phyloP scores from a whole-genome alignment of 2,329 filamentous ascomycete genomes.

The Colletotrichum coccodes region DNA sequence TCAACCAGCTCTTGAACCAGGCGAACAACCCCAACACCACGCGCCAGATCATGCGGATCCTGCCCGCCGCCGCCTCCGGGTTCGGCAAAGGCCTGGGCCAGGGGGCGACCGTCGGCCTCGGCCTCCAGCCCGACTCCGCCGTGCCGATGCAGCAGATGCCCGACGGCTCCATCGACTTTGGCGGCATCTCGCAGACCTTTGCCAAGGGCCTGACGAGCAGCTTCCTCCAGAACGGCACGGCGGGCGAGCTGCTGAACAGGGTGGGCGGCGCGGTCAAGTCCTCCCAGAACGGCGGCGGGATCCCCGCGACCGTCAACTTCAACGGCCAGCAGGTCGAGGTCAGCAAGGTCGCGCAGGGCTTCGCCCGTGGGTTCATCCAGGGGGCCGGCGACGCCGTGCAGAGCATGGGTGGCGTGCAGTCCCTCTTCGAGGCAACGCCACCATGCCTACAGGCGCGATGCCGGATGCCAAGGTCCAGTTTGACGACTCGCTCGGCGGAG shows the following conservation, averaged over 20 bases:
- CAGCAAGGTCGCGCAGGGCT: constrained; percentile 44
- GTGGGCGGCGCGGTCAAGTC: constrained; percentile 9
- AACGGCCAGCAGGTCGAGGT: constrained; percentile 36
- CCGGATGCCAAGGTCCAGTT: constrained; percentile 41
- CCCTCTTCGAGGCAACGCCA: constrained; percentile 42
- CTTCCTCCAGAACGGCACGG: constrained; percentile 45
- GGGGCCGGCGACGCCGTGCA: constrained; percentile 46
- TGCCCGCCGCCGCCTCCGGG: constrained; percentile 38
- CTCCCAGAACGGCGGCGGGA: constrained; percentile 7
- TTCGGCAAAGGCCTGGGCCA: constrained; percentile 41
- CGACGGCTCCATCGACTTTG: constrained; percentile 34
- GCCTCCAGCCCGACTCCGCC: constrained; percentile 39
- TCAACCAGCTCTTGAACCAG: constrained; percentile 31
- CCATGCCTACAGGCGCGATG: constrained; percentile 29
- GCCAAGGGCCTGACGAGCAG: constrained; percentile 42
- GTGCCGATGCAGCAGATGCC: constrained; percentile 35
- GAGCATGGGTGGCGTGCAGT: constrained; percentile 43
- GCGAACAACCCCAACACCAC: constrained; percentile 28
- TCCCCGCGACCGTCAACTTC: constrained; percentile 34
- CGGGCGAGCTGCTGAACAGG: constrained; percentile 36
- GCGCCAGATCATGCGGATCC: constrained; percentile 32
- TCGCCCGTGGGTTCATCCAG: constrained; percentile 46
- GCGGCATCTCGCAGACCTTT: constrained; percentile 38
- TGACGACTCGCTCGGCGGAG: constrained; percentile 47
- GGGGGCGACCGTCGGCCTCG: constrained; percentile 40